Base-by-base conservation (phyloP, 1,284 basidiomycete genomes). In the Cerioporus squamosus region DNA sequence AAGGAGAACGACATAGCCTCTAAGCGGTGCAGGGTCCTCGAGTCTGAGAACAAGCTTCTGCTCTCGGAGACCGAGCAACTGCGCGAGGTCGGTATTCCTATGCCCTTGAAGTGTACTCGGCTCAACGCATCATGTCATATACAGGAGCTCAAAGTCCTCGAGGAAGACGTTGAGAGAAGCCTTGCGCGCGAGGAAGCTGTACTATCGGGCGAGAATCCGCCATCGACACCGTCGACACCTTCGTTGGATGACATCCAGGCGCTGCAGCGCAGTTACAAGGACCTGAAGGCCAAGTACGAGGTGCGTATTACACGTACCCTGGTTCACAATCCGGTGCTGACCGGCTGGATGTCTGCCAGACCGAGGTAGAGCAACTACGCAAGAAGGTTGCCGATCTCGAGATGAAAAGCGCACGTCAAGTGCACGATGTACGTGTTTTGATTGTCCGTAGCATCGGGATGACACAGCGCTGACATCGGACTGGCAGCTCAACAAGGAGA, bases 401-500 rank as follows among this genome's bases (percentile, higher is more conserved):
- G 64, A 86, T 88, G 77, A 91, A 89, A 75, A 84, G 79, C 66
- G 85, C 87, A 38, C 81, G 90, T 42, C 79, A 80, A 18, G 80
- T 83, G n/a, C 87, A 90, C 68, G 87, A 91, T 68, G 91, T 91
- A 71, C 51, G 85, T 75, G 5, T 26, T 39, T 53, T 24, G 7
- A 1, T 20, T 42, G 48, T 44, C 3, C 26, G 7, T 6, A 42
- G 20, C 20, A 18, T 42, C 40, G 40, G 8, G 8, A 18, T 18
- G 14, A 8, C n/a, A 22, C 14, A 18, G 40, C 15, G 33, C 33
- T 36, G 33, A 36, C n/a, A 18, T 31, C 47, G n/a, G 9, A 22
- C 23, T 18, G 5, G 22, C 66, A 95, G 91, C 82, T 94, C 61
- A 92, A 94, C 74, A 93, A 94, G 69, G 94, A 97, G 75, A 92